Base-by-base conservation (phyloP, 2,329 filamentous ascomycete species). In the Albophoma yamanashiensis region DNA sequence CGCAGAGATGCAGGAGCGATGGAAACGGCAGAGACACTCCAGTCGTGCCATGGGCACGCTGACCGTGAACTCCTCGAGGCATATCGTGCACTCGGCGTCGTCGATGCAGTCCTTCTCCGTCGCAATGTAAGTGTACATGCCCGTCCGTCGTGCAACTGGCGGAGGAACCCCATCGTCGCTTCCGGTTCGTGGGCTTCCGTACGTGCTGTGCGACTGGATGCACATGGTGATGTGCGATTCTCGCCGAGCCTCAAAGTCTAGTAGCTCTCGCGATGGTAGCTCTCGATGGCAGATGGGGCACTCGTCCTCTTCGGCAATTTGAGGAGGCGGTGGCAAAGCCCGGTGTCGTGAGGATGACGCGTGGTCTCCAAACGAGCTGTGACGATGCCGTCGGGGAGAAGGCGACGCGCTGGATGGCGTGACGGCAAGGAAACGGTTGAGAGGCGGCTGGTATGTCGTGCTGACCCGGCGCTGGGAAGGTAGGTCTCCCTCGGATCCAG, bases 211-310 rank as follows among this genome's bases (percentile, higher is more conserved):
- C 11, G 76, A 72, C 40, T 73, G 73, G 62, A 88, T 84, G 67
- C 85, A 88, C 9, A 71, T 69, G 38, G 75, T 78, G 61, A 88
- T 85, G 65, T 88, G 85, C 38, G 76, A 71, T 66, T 85, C 83
- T 39, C 85, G 79, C 15, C 82, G 73, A 3, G 71, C 64, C 66
- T 87, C 83, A 60, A 75, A 83, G 62, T 85, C 78, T 2, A 78
- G 70, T 2, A 86, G 75, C 5, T 70, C 71, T 22, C 78, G 76
- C 2, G 83, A 80, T 0, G 89, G 88, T 4, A 92, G 78, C 72
- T 91, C 88, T 43, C 78, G 74, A 67, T 89, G 88, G 66, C 89
- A 93, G 53, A 92, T 82, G 0, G 89, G 89, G 63, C 89, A 93
- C 67, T 91, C 87, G 68, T 92, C 89, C 68, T 92, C 89, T 69